Base-by-base conservation (phyloP, 2,329 filamentous ascomycete species). In the Monosporascus sp. region DNA sequence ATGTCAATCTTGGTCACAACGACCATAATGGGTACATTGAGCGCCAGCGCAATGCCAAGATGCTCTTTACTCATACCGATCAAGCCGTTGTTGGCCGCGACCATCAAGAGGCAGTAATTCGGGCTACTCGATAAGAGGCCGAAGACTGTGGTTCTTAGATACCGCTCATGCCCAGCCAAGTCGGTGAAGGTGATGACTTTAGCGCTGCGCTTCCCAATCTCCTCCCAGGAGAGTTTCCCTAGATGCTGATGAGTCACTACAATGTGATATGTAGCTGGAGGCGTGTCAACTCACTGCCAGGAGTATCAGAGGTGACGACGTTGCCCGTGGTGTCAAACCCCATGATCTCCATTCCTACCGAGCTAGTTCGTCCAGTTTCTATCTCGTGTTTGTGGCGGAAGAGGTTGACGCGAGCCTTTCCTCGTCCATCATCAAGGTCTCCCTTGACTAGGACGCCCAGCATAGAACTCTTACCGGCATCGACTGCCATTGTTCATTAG, bases 51-150 rank as follows among this genome's bases (percentile, higher is more conserved):
- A 59, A 99, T 96, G 17, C 94, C 94, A 4, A 99, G 76, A 70
- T 99, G 94, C 75, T 99, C 94, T 78, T 95, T 96, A 72, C 90
- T 96, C 94, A 97, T 99, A 20, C 94, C 94, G 47, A 97, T 89
- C 46, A 99, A 77, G 3, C 94, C 94, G 67, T 99, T 97, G 65
- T 99, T 99, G 18, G 94, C 94, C 14, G 94, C 94, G 0, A 99
- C 94, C 94, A 99, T 99, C 48, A 99, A 82, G 28, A 99, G 74
- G 68, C 94, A 97, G 75, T 97, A 99, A 67, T 97, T 96, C 0
- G 94, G 94, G 74, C 91, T 95, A 72, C 90, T 95, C 52, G 91
- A 96, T 24, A 99, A 76, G 61, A 99, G 79, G 2, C 94, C 94
- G 67, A 99, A 99, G 26, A 99, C 93, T 0, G 94, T 99, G 1